These are phyloP conservation scores for Tillandsia leiboldiana DNA, from an alignment of 176 grass and related monocot species.

Conservation along the genomic window DNA sequence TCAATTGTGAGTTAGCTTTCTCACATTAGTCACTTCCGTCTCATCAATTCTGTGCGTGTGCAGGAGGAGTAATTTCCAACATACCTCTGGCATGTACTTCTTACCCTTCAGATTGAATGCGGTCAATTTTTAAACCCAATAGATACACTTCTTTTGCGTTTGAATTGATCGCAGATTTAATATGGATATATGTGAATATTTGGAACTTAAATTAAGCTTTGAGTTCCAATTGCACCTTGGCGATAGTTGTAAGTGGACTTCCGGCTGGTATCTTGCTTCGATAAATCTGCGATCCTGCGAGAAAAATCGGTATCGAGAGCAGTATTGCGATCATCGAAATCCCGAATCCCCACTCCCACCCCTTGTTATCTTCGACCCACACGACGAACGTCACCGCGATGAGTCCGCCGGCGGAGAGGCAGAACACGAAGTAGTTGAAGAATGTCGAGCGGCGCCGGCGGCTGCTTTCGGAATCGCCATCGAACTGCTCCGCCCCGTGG, in stretches of 20 bases:
- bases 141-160: too few relatives aligned
- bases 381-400: slow-evolving; percentile 40
- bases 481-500: slow-evolving; percentile 59
- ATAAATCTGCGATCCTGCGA: slow-evolving; percentile 32
- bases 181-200: too few relatives aligned
- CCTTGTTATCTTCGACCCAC: slow-evolving; percentile 51
- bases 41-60: too few relatives aligned
- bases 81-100: too few relatives aligned
- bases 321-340: slow-evolving; percentile 22
- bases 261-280: slow-evolving; percentile 43
- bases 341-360: slow-evolving; percentile 32
- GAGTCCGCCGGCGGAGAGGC: slow-evolving; percentile 29
- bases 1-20: too few relatives aligned
- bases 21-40: too few relatives aligned
- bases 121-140: too few relatives aligned
- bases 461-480: slow-evolving; percentile 21
- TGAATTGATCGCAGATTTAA: too few relatives aligned
- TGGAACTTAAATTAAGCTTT: background rate
- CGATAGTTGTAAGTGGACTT: slow-evolving; percentile 54
- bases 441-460: slow-evolving; percentile 30
- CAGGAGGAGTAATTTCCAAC: too few relatives aligned
- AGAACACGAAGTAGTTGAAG: slow-evolving; percentile 62
- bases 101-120: too few relatives aligned
- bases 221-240: slow-evolving; percentile 28
- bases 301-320: slow-evolving; percentile 12